Evolutionary conservation across 768 basidiomycete genomes (phyloP).

Genomic region (Tricholoma flavovirens): DNA sequence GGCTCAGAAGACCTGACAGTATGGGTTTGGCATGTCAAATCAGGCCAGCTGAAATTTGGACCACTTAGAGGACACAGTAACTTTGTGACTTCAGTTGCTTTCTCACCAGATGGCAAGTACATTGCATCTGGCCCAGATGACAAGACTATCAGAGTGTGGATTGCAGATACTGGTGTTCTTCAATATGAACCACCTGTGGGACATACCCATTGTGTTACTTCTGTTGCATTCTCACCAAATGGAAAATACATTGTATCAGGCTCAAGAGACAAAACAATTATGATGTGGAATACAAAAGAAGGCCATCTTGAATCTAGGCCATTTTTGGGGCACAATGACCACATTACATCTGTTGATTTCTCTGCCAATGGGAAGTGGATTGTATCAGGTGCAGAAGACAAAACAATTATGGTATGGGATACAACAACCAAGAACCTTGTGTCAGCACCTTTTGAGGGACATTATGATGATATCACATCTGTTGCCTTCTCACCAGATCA

Average conservation of each 20-base stretch:
- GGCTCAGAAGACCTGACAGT: background rate
- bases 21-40: no score
- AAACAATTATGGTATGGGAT: background rate
- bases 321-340: background rate
- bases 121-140: no score
- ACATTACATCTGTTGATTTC: background rate
- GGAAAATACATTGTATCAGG: background rate
- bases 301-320: background rate
- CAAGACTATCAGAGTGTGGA: no score
- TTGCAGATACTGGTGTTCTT: no score
- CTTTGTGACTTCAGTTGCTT: no score
- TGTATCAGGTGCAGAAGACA: background rate
- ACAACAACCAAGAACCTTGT: background rate
- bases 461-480: background rate
- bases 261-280: background rate
- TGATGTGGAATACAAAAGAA: background rate
- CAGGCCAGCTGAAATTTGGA: no score
- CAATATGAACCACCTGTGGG: no score
- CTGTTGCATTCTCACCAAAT: slow-evolving; percentile 3
- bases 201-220: no score
- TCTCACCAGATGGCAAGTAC: no score
- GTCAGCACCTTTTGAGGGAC: background rate
- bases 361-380: background rate
- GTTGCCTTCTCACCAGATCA: background rate
- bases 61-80: no score